phyloP scores from a whole-genome alignment of 139 green algal genomes.

The Tetradesmus obliquus region DNA sequence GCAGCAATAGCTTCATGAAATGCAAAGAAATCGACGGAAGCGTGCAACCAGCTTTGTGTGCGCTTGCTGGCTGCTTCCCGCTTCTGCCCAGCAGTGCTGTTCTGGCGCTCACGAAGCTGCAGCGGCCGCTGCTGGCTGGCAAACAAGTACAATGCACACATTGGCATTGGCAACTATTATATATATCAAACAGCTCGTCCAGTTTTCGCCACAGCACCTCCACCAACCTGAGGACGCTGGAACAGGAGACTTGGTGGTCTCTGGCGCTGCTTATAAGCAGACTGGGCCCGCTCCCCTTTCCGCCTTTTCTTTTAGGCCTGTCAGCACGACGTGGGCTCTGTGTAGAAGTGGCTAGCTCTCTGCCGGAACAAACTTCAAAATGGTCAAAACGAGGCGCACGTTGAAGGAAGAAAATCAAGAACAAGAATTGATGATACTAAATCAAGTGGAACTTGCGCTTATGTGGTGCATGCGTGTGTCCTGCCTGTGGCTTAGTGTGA shows the following conservation, averaged over 20 bases:
- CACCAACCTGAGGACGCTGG: constrained; percentile 30
- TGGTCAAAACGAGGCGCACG: not conserved
- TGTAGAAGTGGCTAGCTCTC: not conserved
- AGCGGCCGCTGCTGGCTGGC: not conserved
- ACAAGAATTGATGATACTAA: too few species aligned
- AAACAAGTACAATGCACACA: not conserved
- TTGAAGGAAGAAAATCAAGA: not conserved
- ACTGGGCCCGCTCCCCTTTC: not conserved
- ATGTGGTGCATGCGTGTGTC: too few species aligned
- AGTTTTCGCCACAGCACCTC: not conserved
- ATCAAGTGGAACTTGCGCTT: too few species aligned
- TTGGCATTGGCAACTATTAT: not conserved
- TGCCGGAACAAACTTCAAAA: not conserved
- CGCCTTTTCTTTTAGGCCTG: not conserved
- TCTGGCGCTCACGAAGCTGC: not conserved
- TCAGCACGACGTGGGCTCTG: constrained; percentile 11
- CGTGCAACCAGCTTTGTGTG: too few species aligned
- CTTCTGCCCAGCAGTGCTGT: not conserved
- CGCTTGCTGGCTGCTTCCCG: too few species aligned
- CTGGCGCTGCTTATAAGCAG: constrained; percentile 22
- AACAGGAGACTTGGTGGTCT: constrained; percentile 29
- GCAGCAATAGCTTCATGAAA: too few species aligned
- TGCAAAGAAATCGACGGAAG: too few species aligned
- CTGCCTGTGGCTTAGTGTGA: too few species aligned
- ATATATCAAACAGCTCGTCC: not conserved